These are phyloP conservation scores for Cercis canadensis DNA, from an alignment of 306 rosid genomes.

Conservation along the genomic window DNA sequence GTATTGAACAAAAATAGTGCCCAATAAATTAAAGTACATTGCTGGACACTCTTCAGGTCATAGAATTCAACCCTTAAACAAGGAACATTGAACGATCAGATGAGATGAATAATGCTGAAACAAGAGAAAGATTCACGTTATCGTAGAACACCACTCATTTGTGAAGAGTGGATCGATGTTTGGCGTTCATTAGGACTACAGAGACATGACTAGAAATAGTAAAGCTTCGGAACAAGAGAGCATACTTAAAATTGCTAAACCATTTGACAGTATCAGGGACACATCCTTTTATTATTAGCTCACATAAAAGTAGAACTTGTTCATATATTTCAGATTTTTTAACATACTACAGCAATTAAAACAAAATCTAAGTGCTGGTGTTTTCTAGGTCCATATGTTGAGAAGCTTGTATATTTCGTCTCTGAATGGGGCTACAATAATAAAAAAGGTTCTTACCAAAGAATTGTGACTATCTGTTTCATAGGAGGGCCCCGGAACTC, in stretches of 20 bases:
- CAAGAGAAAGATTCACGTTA: not conserved
- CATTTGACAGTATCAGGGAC: not conserved
- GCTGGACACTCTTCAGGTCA: not conserved
- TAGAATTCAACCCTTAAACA: not conserved
- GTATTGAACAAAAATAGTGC: not conserved
- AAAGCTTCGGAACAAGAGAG: not conserved
- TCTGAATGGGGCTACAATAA: not conserved
- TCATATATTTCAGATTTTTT: not conserved
- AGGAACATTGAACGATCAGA: not conserved
- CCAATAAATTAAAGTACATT: not conserved
- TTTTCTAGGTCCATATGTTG: not conserved
- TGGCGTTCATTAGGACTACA: not conserved
- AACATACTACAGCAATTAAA: conserved; percentile 2
- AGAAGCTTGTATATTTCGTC: not conserved
- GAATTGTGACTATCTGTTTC: conserved; percentile 61
- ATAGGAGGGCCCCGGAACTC: conserved; percentile 84
- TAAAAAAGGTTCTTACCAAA: conserved; percentile 52
- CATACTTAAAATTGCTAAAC: not conserved
- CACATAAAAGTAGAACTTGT: not conserved
- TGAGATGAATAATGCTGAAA: not conserved
- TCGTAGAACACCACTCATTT: not conserved
- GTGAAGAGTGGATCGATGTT: not conserved
- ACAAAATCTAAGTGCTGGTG: not conserved
- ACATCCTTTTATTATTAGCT: not conserved
- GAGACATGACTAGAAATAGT: no score